Evolutionary conservation across 495 filamentous ascomycete genomes (phyloP).

Genomic region (Amphirosellinia nigrospora): DNA sequence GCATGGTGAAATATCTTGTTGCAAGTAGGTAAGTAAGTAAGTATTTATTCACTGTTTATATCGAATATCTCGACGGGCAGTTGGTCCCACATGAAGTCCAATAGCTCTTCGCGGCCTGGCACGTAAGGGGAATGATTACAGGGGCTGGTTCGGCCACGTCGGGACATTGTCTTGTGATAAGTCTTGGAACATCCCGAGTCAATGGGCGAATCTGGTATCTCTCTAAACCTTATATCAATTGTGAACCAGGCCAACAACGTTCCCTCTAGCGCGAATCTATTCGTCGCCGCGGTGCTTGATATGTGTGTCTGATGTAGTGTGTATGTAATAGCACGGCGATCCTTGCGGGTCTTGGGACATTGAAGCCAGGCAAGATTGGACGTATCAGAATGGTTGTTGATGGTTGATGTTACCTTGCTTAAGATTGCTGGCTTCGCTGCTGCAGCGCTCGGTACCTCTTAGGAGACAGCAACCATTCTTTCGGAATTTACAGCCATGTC

Average conservation of each 20-base stretch:
- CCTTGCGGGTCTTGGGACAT: conserved; percentile 9
- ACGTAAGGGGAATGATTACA: not conserved
- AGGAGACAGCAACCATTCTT: not conserved
- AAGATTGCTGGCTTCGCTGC: not conserved
- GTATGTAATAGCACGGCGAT: not conserved
- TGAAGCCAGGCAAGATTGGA: conserved; percentile 1
- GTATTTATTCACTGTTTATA: not conserved
- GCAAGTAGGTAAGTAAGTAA: not conserved
- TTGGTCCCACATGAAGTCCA: not conserved
- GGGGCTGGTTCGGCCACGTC: conserved; percentile 13
- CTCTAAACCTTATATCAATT: not conserved
- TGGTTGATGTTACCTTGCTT: not conserved
- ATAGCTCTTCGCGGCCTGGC: not conserved
- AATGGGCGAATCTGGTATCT: conserved; percentile 18
- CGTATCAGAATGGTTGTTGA: not conserved
- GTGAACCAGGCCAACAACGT: conserved; percentile 5
- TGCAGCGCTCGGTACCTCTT: not conserved
- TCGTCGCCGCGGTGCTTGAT: conserved; percentile 2
- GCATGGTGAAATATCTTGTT: not conserved
- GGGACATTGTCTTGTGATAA: conserved; percentile 17
- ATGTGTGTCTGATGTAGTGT: not conserved
- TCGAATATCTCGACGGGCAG: not conserved
- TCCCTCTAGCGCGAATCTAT: not conserved
- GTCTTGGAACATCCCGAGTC: conserved; percentile 4
- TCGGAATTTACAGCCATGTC: not conserved